These are phyloP conservation scores for Scenedesmus sp. DNA, from an alignment of 163 green algal species.

Conservation along the genomic window DNA sequence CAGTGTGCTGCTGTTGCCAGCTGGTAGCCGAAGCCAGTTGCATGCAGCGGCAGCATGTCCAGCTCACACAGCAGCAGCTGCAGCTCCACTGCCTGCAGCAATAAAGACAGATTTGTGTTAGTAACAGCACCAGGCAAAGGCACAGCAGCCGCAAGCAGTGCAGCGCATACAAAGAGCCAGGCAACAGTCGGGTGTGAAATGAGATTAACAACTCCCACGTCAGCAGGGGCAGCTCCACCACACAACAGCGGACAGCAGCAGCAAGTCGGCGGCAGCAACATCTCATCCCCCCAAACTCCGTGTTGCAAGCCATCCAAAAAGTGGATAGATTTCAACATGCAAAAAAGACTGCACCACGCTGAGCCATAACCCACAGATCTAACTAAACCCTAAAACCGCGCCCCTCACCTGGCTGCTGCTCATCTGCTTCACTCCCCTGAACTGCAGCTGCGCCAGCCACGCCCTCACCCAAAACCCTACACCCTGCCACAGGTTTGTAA, in stretches of 20 bases:
- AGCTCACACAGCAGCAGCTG: conserved; percentile 31
- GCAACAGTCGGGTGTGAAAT: neutral
- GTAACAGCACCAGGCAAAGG: too few species aligned
- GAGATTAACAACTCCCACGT: neutral
- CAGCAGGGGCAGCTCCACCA: neutral
- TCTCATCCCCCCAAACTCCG: neutral
- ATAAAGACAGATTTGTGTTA: too few species aligned
- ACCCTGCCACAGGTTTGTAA: neutral
- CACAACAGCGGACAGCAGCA: neutral
- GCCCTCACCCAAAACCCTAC: conserved; percentile 5
- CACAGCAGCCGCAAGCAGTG: neutral
- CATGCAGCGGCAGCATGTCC: conserved; percentile 14
- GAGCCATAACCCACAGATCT: too few species aligned
- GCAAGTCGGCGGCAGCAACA: neutral
- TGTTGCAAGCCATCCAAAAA: neutral
- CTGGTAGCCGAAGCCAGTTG: neutral
- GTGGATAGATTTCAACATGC: neutral
- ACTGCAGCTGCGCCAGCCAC: conserved; percentile 22
- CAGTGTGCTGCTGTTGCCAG: too few species aligned
- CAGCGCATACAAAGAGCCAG: neutral
- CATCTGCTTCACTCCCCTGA: neutral
- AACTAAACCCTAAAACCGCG: neutral
- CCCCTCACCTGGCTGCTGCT: conserved; percentile 15
- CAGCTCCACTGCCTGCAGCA: conserved; percentile 6
- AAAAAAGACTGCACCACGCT: neutral